Evolutionary conservation across 805 yeast genomes (phyloP).

Genomic region (Candida ipomoeae): DNA sequence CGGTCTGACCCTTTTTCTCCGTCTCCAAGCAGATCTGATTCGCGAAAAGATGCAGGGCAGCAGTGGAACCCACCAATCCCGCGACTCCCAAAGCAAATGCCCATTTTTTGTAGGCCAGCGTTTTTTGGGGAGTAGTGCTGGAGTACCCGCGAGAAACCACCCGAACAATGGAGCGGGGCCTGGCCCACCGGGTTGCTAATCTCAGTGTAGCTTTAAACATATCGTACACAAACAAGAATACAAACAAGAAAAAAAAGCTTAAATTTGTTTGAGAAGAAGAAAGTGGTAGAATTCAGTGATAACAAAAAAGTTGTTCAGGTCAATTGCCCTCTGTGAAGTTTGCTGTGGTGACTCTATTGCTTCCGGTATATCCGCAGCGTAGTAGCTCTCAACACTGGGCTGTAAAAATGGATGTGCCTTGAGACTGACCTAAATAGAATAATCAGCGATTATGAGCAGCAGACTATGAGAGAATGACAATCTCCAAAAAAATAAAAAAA

Average conservation of each 20-base stretch:
- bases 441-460: background rate
- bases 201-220: background rate
- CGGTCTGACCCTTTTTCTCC: conserved; percentile 11
- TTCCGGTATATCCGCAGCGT: too few species aligned
- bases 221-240: too few species aligned
- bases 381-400: background rate
- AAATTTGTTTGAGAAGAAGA: too few species aligned
- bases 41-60: background rate
- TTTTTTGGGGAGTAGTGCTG: background rate
- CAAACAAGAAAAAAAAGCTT: too few species aligned
- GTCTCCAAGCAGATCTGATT: conserved; percentile 5
- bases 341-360: too few species aligned
- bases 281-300: too few species aligned
- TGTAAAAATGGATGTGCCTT: too few species aligned
- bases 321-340: too few species aligned
- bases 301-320: too few species aligned
- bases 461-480: background rate
- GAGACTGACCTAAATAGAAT: too few species aligned
- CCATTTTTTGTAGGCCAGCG: background rate
- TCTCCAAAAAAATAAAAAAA: background rate
- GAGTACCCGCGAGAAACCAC: background rate
- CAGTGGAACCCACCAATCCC: conserved; percentile 1
- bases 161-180: background rate
- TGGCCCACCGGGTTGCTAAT: background rate
- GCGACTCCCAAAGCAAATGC: background rate